Evolutionary conservation across 805 yeast genomes (phyloP).

Genomic region (Maudiozyma barnettii): DNA sequence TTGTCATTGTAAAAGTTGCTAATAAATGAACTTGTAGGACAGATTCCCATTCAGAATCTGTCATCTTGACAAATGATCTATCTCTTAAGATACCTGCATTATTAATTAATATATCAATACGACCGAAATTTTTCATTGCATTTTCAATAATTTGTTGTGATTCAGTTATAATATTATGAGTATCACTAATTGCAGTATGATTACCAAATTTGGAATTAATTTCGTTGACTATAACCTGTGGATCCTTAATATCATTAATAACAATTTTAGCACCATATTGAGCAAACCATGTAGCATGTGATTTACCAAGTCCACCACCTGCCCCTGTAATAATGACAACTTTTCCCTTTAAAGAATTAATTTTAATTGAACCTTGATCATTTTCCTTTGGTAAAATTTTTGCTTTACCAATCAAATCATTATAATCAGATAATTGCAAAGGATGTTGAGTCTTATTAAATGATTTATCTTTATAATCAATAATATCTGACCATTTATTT

Average conservation of each 20-base stretch:
- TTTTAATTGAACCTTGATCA: constrained; percentile 46
- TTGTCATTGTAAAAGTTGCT: constrained; percentile 74
- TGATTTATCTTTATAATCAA: constrained; percentile 49
- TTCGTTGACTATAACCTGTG: constrained; percentile 64
- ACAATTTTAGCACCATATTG: constrained; percentile 92
- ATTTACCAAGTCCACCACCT: constrained; percentile 88
- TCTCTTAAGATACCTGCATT: constrained; percentile 95
- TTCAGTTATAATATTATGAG: constrained; percentile 69
- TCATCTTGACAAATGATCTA: constrained; percentile 75
- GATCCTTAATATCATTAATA: constrained; percentile 79
- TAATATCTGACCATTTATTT: constrained; percentile 51
- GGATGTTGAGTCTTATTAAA: constrained; percentile 60
- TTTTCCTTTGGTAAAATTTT: constrained; percentile 40
- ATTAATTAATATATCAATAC: constrained; percentile 76
- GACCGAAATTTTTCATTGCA: constrained; percentile 68
- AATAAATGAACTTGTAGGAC: constrained; percentile 73
- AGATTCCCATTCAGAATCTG: constrained; percentile 71
- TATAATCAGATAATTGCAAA: constrained; percentile 59
- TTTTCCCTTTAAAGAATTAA: constrained; percentile 58
- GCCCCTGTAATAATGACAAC: constrained; percentile 93
- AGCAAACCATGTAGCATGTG: constrained; percentile 78
- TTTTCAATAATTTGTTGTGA: constrained; percentile 68
- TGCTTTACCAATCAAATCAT: constrained; percentile 44
- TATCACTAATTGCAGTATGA: constrained; percentile 74
- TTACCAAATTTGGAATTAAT: constrained; percentile 53